Percentiles rank a stretch among this genome's conserved stretches.
These are phyloP conservation scores for Coelastrella sp. DNA, from an alignment of 139 green algal species.

Conservation along the genomic window DNA sequence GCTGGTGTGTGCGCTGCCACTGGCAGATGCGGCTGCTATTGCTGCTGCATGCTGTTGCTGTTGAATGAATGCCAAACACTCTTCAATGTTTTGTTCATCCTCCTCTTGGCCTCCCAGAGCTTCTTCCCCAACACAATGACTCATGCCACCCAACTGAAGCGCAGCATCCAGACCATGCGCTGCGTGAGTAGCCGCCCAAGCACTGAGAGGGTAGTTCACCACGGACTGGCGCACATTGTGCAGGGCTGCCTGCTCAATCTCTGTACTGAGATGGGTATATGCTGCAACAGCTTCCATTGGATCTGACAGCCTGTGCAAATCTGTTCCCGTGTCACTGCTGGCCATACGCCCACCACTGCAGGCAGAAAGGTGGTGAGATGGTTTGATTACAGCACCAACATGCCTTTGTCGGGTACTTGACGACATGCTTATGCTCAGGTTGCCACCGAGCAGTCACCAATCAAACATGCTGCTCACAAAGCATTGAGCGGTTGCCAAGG, in stretches of 20 bases:
- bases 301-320: background rate
- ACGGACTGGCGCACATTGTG: constrained; percentile 20
- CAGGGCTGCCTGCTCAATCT: constrained; percentile 23
- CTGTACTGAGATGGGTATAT: background rate
- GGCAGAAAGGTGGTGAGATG: background rate
- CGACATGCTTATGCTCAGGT: too few relatives aligned
- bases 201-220: background rate
- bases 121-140: background rate
- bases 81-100: constrained; percentile 23
- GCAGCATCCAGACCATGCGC: background rate
- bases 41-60: constrained; percentile 35
- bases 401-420: too few relatives aligned
- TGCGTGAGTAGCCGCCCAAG: background rate
- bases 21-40: constrained; percentile 14
- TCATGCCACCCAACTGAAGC: background rate
- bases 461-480: too few relatives aligned
- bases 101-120: background rate
- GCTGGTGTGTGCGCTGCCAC: background rate
- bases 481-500: too few relatives aligned
- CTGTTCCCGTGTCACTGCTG: background rate
- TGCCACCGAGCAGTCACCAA: too few relatives aligned
- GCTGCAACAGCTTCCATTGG: background rate
- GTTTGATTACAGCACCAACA: background rate
- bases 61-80: background rate
- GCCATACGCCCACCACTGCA: constrained; percentile 29